These are phyloP conservation scores for Eimeria acervulina DNA, from an alignment of 169 alveolate species.

Conservation along the genomic window DNA sequence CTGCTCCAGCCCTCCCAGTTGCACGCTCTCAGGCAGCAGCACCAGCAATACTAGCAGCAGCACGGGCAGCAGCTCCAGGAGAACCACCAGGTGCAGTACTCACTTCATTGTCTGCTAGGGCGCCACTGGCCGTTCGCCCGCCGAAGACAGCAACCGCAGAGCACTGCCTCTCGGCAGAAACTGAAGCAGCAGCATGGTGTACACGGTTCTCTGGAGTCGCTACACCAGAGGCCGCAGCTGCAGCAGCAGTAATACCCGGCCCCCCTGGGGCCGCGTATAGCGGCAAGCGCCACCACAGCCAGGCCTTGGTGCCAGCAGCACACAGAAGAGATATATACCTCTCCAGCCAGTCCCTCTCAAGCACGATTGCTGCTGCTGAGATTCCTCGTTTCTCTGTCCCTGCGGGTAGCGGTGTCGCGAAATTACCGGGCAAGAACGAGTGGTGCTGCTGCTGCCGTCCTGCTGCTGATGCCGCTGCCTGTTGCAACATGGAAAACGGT, in stretches of 20 bases:
- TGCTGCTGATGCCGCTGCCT: conserved; percentile 43
- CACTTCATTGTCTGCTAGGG: conserved; percentile 73
- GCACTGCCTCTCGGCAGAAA: conserved; percentile 71
- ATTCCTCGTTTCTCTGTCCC: not conserved
- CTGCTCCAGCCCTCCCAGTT: not conserved
- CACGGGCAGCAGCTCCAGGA: conserved; percentile 46
- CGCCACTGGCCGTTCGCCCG: conserved; percentile 50
- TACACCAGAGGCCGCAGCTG: conserved; percentile 43
- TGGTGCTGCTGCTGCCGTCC: not conserved
- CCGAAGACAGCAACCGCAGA: conserved; percentile 73
- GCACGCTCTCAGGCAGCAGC: not conserved
- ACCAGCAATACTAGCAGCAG: not conserved
- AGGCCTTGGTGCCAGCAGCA: not conserved
- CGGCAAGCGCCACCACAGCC: conserved; percentile 75
- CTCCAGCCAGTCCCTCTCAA: conserved; percentile 61
- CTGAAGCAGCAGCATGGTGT: conserved; percentile 74
- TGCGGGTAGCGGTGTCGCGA: not conserved
- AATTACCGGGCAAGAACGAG: not conserved
- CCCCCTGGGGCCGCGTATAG: not conserved
- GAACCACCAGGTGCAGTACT: not conserved
- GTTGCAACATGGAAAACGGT: conserved; percentile 26
- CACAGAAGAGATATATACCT: not conserved
- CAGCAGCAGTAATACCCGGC: not conserved
- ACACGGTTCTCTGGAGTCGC: conserved; percentile 46
- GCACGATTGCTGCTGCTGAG: not conserved